These are phyloP conservation scores for Starmerella asiatica DNA, from an alignment of 805 yeast genomes.

Conservation along the genomic window DNA sequence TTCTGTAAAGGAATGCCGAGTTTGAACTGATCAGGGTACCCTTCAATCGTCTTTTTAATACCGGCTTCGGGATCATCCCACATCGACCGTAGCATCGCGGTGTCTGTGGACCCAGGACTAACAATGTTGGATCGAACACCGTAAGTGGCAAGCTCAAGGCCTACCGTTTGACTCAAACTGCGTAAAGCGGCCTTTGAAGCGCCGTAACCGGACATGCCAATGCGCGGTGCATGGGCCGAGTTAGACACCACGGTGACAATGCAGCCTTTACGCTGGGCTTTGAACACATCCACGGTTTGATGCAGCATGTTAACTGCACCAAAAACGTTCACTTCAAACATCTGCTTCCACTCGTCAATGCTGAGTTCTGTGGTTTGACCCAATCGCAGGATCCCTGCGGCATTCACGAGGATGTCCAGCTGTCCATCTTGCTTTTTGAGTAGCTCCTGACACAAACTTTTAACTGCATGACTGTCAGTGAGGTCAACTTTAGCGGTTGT, in stretches of 20 bases:
- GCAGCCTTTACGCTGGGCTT: constrained; percentile 5
- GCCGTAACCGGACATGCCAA: constrained; percentile 17
- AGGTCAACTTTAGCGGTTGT: constrained; percentile 3
- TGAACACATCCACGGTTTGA: constrained; percentile 3
- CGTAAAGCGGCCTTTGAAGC: constrained; percentile 13
- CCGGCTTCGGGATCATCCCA: constrained; percentile 4
- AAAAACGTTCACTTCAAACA: constrained; percentile 13
- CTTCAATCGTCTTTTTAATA: constrained; percentile 2
- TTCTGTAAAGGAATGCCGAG: constrained; percentile 14
- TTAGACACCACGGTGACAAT: constrained; percentile 13
- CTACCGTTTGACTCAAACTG: constrained; percentile 10
- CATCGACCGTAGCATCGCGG: constrained; percentile 13
- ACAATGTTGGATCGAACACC: constrained; percentile 15
- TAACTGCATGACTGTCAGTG: constrained; percentile 1
- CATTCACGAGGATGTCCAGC: constrained; percentile 12
- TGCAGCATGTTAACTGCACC: constrained; percentile 12
- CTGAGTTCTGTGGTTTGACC: constrained; percentile 9
- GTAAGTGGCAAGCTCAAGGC: constrained; percentile 10
- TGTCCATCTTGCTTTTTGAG: not conserved
- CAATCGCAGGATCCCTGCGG: constrained; percentile 9
- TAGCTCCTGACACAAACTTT: not conserved
- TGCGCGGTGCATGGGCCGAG: constrained; percentile 13
- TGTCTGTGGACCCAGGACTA: constrained; percentile 14
- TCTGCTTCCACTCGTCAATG: constrained; percentile 5
- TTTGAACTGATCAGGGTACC: constrained; percentile 13